phyloP scores from a whole-genome alignment of 73 alveolate genomes.

The Paramecium primaurelia region DNA sequence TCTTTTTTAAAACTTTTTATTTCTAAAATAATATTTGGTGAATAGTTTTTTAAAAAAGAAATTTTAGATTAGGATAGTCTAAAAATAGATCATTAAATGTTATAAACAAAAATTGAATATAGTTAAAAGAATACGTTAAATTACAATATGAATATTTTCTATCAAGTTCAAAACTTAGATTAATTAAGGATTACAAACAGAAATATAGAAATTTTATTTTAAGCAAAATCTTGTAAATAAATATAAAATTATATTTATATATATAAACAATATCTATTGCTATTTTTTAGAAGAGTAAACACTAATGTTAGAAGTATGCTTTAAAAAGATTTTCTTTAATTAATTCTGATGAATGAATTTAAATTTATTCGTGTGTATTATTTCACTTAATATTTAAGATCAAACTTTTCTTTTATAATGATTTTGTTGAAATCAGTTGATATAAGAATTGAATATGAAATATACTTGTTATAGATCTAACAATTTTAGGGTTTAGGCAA shows the following conservation, averaged over 20 bases:
- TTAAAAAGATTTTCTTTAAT: neutral
- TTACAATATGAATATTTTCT: neutral
- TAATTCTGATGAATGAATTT: neutral
- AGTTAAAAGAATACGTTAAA: too few species aligned
- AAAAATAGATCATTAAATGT: too few species aligned
- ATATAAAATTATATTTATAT: neutral
- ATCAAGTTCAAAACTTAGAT: neutral
- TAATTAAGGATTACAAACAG: neutral
- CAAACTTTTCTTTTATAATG: neutral
- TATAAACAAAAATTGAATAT: too few species aligned
- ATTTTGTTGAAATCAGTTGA: neutral
- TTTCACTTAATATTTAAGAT: neutral
- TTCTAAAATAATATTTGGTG: neutral
- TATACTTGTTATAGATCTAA: neutral
- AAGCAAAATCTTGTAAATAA: neutral
- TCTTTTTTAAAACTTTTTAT: neutral
- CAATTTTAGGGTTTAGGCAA: neutral
- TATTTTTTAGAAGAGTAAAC: neutral
- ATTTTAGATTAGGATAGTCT: too few species aligned
- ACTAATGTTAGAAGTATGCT: neutral
- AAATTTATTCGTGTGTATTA: neutral
- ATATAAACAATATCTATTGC: neutral
- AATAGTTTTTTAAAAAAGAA: too few species aligned
- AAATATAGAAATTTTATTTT: neutral
- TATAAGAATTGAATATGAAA: neutral